Percentiles rank a stretch among this genome's conserved stretches.
Evolutionary conservation across 176 grass and related monocot species (phyloP).

Genomic region (barley (Hordeum vulgare)): DNA sequence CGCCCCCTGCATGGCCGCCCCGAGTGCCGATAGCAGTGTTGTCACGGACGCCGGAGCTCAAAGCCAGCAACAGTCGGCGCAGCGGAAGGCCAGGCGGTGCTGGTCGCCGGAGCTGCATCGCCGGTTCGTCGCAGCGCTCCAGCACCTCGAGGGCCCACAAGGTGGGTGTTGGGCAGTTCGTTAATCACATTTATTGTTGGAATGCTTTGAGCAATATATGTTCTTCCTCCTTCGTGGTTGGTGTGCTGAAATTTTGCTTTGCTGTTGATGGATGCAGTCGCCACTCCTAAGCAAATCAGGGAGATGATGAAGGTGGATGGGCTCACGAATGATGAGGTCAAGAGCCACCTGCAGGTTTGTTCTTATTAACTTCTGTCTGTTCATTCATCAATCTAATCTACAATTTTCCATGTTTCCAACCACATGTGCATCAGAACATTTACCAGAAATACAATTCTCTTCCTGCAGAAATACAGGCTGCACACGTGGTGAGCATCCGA

Average conservation of each 20-base stretch:
- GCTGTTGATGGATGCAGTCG: too few species aligned
- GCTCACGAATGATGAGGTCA: too few species aligned
- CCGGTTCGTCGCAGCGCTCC: too few species aligned
- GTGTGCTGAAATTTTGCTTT: too few species aligned
- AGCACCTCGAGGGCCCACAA: too few species aligned
- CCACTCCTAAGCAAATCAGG: too few species aligned
- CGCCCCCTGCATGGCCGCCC: conserved; percentile 8
- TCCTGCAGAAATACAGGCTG: conserved; percentile 71
- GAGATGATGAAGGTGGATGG: too few species aligned
- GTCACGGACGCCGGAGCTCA: conserved; percentile 9
- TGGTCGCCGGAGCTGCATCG: too few species aligned
- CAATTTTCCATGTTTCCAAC: neutral
- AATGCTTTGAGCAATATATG: too few species aligned
- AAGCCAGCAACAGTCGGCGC: conserved; percentile 15
- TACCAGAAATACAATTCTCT: neutral
- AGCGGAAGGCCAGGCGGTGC: conserved; percentile 71
- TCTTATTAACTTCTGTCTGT: neutral
- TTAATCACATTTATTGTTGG: too few species aligned
- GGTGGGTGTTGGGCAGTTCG: too few species aligned
- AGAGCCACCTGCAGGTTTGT: conserved; percentile 81
- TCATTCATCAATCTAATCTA: neutral
- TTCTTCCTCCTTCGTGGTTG: too few species aligned
- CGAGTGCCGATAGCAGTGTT: conserved; percentile 26
- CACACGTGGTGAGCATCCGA: conserved; percentile 50
- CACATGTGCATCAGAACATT: neutral